These are phyloP conservation scores for Cucumis sativus DNA, from an alignment of 306 rosid genomes.

Conservation along the genomic window Cucumber_9930_V3 NC_026660.2:6196001-6196500, in stretches of 20 bases:
- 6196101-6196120: slow-evolving; percentile 47
- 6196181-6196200: not conserved
- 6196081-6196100: slow-evolving; percentile 65
- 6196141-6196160: slow-evolving; percentile 12
- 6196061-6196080: slow-evolving; percentile 74
- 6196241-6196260: not conserved
- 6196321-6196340: slow-evolving; percentile 78
- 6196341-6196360: slow-evolving; percentile 87
- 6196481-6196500: not conserved
- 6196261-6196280: not conserved
- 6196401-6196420: not conserved
- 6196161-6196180: not conserved
- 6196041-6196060: slow-evolving; percentile 82
- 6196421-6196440: not conserved
- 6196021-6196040: slow-evolving; percentile 38
- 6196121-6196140: slow-evolving; percentile 76
- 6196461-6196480: not conserved
- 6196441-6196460: not conserved
- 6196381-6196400: not conserved
- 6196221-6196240: not conserved
- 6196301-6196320: slow-evolving; percentile 62
- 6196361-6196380: slow-evolving; percentile 28
- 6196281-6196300: slow-evolving; percentile 62
- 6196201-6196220: not conserved
- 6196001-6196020: not conserved